phyloP scores from a whole-genome alignment of 2,329 filamentous ascomycete genomes.

The Sclerotinia spermophila region DNA sequence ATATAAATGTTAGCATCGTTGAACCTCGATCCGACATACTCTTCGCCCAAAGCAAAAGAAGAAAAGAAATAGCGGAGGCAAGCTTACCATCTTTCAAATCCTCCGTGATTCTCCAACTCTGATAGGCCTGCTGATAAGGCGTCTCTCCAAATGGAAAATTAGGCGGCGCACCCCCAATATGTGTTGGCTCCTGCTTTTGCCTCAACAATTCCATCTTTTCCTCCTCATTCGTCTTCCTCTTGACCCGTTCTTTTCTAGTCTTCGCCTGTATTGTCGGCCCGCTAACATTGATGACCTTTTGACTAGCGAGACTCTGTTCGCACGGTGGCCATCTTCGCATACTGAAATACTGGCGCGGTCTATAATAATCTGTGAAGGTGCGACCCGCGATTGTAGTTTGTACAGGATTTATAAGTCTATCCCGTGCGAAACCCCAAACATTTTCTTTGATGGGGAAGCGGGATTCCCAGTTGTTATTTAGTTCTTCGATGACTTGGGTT shows the following conservation, averaged over 20 bases:
- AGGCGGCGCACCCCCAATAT: conserved; percentile 17
- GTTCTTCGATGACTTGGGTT: conserved; percentile 32
- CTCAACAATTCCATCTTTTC: neutral
- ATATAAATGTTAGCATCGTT: conserved; percentile 11
- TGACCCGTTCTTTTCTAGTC: neutral
- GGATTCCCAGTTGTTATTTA: conserved; percentile 33
- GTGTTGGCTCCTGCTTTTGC: conserved; percentile 1
- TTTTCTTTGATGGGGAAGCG: conserved; percentile 30
- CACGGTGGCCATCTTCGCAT: conserved; percentile 28
- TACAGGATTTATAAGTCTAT: conserved; percentile 9
- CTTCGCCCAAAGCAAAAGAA: neutral
- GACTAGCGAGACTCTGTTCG: conserved; percentile 23
- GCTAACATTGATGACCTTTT: conserved; percentile 22
- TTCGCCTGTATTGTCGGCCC: conserved; percentile 20
- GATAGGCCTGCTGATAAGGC: conserved; percentile 29
- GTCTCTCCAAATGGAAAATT: conserved; percentile 35
- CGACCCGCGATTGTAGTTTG: neutral
- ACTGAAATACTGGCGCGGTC: conserved; percentile 25
- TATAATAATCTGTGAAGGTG: neutral
- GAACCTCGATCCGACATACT: neutral
- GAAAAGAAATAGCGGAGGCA: neutral
- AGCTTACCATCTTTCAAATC: conserved; percentile 32
- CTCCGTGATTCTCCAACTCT: conserved; percentile 28
- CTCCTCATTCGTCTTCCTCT: neutral
- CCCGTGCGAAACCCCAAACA: conserved; percentile 32